Conservation (phyloP, 257 asterid genomes). For the Mentha longifolia region DNA sequence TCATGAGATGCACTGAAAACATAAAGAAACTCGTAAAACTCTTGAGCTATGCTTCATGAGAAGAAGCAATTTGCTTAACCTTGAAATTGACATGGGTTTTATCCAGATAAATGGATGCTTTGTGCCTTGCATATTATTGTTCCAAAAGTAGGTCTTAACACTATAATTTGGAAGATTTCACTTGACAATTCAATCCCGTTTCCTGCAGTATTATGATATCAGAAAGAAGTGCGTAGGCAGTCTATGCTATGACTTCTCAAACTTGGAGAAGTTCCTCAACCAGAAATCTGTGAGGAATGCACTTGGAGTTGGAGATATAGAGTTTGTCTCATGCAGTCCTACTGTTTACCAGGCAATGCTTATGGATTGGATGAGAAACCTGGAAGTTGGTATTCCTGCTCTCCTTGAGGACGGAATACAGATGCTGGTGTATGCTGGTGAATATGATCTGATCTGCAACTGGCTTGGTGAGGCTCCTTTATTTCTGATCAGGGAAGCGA, state of each 20-base stretch:
- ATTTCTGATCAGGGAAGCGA: slow-evolving; percentile 4
- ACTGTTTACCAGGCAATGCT: slow-evolving; percentile 78
- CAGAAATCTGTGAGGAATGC: slow-evolving; percentile 58
- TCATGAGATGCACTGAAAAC: not conserved
- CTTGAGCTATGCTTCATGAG: slow-evolving; percentile 15
- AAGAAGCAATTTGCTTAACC: not conserved
- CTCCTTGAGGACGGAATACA: slow-evolving; percentile 75
- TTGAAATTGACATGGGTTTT: slow-evolving; percentile 17
- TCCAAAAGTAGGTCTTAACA: not conserved
- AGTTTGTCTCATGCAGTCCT: slow-evolving; percentile 74
- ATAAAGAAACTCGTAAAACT: slow-evolving; percentile 10
- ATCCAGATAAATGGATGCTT: slow-evolving; percentile 18
- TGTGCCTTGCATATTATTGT: slow-evolving; percentile 4
- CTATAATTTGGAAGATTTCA: not conserved
- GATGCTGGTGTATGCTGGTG: slow-evolving; percentile 74
- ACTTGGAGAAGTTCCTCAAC: slow-evolving; percentile 68
- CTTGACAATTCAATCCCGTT: not conserved
- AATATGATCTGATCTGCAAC: slow-evolving; percentile 78
- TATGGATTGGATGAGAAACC: slow-evolving; percentile 86
- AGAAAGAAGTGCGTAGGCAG: slow-evolving; percentile 76
- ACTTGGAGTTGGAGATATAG: slow-evolving; percentile 72
- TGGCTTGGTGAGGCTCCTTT: slow-evolving; percentile 64
- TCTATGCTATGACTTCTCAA: slow-evolving; percentile 82
- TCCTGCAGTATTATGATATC: slow-evolving; percentile 71
- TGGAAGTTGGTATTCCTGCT: slow-evolving; percentile 76